Evolutionary conservation across 352 stramenopile species (phyloP).

Genomic region (Globisporangium mamillatum): DNA sequence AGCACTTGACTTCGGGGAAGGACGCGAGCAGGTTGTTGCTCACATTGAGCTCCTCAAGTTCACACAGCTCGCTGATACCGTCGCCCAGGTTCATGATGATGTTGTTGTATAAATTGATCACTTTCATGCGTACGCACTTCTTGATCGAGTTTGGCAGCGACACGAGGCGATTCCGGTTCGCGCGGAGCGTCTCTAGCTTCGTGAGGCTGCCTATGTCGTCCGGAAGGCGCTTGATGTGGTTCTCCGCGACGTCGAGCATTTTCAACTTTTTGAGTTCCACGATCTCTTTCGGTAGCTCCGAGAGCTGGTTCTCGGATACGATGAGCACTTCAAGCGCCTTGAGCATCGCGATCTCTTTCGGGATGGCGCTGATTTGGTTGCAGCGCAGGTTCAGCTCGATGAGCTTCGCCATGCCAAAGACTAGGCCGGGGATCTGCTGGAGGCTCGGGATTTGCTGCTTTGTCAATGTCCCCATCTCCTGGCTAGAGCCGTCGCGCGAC

Average conservation of each 20-base stretch:
- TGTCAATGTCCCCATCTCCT: conserved; percentile 47
- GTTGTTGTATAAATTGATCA: conserved; percentile 85
- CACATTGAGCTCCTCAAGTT: conserved; percentile 71
- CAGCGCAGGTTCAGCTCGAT: conserved; percentile 62
- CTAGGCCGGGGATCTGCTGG: conserved; percentile 46
- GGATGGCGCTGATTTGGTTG: conserved; percentile 59
- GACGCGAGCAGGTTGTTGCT: conserved; percentile 54
- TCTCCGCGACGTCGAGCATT: conserved; percentile 53
- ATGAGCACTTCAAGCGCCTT: conserved; percentile 41
- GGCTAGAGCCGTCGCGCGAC: conserved; percentile 34
- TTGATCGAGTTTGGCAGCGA: conserved; percentile 50
- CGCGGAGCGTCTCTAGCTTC: conserved; percentile 50
- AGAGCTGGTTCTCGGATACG: conserved; percentile 64
- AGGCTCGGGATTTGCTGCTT: conserved; percentile 45
- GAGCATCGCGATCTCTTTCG: conserved; percentile 56
- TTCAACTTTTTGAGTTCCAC: conserved; percentile 44
- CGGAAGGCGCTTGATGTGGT: conserved; percentile 51
- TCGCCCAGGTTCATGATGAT: conserved; percentile 42
- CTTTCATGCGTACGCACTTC: conserved; percentile 39
- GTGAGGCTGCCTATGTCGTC: conserved; percentile 44
- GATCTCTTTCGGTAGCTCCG: conserved; percentile 41
- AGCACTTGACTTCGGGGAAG: conserved; percentile 38
- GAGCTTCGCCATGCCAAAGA: conserved; percentile 57
- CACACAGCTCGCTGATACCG: conserved; percentile 43
- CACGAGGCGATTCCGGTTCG: conserved; percentile 52